Percentiles rank a stretch among this genome's conserved stretches.
phyloP scores from a whole-genome alignment of 495 filamentous ascomycete genomes.

The Penicillium malachiteum region DNA sequence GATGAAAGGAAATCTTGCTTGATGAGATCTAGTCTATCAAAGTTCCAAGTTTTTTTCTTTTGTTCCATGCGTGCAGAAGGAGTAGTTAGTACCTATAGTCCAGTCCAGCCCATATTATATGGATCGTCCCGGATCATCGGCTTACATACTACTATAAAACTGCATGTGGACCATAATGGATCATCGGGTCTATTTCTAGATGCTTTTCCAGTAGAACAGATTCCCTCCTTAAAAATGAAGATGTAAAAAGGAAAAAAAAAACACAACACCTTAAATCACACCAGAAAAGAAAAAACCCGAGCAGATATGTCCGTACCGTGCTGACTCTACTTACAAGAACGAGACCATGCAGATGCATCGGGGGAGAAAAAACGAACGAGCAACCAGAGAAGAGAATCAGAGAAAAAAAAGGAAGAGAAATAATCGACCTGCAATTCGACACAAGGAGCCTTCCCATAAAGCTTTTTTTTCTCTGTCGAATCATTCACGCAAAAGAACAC shows the following conservation, averaged over 20 bases:
- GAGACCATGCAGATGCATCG: slow-evolving; percentile 31
- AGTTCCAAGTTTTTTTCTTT: no score
- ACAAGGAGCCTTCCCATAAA: slow-evolving; percentile 33
- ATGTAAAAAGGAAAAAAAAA: background rate
- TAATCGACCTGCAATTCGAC: slow-evolving; percentile 23
- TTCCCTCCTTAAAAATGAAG: slow-evolving; percentile 10
- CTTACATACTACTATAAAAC: background rate
- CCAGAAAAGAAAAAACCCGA: slow-evolving; percentile 15
- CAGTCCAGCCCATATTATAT: no score
- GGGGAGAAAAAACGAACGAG: slow-evolving; percentile 16
- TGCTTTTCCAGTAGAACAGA: slow-evolving; percentile 26
- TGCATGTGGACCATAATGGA: background rate
- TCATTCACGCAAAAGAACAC: slow-evolving; percentile 32
- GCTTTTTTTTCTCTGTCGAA: slow-evolving; percentile 29
- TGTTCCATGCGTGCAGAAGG: no score
- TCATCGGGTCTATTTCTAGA: slow-evolving; percentile 30
- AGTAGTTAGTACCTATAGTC: background rate
- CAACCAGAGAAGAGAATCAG: slow-evolving; percentile 17
- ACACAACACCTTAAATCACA: slow-evolving; percentile 26
- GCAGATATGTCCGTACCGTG: slow-evolving; percentile 29
- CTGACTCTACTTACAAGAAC: slow-evolving; percentile 28
- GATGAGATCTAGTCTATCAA: no score
- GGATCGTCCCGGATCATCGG: slow-evolving; percentile 3
- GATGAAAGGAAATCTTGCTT: background rate
- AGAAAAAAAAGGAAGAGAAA: slow-evolving; percentile 13